Evolutionary conservation across 805 yeast genomes (phyloP), one percentile per base, ranked within the genome.

Genomic region (Candida khao-thaluensis): DNA sequence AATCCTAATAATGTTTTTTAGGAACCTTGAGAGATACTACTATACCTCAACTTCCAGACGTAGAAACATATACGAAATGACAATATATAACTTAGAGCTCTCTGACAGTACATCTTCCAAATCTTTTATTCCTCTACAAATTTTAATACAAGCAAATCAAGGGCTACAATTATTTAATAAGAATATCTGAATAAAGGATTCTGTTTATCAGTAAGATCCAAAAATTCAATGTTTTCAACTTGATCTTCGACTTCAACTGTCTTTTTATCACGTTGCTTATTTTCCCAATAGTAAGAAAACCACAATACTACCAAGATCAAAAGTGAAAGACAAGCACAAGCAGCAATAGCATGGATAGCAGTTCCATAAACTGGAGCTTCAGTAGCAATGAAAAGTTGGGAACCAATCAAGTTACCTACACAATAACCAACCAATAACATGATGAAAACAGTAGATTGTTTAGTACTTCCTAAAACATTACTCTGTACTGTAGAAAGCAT

Each of bases 401-500:
- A 81, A 3, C 83, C 83, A 37, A 69, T 59, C 33, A 74, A 57
- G 50, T 77, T 77, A 17, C 82, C 82, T 7, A 63, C 71, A 52
- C 78, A 71, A 56, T 67, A 76, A 3, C 72, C 73, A 34, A 77
- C 51, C 26, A 77, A 60, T 41, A 62, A 54, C 15, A 71, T 45
- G 2, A 77, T 72, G 50, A 66, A 74, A 2, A 62, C 68, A 3
- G 72, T 61, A 35, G 65, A 56, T 52, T 76, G 77, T 60, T 78
- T 79, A 7, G 84, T 77, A 49, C 71, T 73, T 4, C 85, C 85
- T 5, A 76, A 76, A 32, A 69, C 65, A 48, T 77, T 76, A 4
- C 76, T 60, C 17, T 77, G 64, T 24, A 72, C 51, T 39, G 18
- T 11, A 14, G 34, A 30, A 12, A 30, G 16, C 20, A 61, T 42